A percentile compares a stretch with the other conserved stretches of the same genome.
Conservation (phyloP, 129 eudicot species). For the Flaveria sonorensis region DNA sequence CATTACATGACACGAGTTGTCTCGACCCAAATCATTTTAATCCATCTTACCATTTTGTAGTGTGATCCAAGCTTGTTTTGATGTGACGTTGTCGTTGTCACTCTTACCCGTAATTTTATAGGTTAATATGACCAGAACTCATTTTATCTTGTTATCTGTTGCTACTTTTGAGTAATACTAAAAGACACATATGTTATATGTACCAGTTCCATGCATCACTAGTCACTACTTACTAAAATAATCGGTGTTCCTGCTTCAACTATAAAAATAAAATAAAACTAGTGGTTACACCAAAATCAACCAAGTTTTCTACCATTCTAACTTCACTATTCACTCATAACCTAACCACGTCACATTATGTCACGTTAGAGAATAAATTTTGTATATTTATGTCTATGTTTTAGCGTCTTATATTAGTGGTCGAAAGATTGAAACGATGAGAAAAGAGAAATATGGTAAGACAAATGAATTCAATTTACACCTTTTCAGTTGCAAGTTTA, state of each 20-base stretch:
- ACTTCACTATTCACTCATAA: slow-evolving; percentile 44
- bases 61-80: background rate
- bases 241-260: slow-evolving; percentile 16
- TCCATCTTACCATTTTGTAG: background rate
- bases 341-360: slow-evolving; percentile 33
- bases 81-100: background rate
- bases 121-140: background rate
- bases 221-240: slow-evolving; percentile 14
- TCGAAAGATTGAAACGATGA: too few species aligned
- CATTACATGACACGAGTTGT: background rate
- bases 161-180: background rate
- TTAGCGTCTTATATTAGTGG: too few species aligned
- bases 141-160: background rate
- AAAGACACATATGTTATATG: background rate
- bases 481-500: too few species aligned
- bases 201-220: slow-evolving; percentile 19
- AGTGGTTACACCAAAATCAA: slow-evolving; percentile 48
- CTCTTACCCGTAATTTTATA: background rate
- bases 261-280: background rate
- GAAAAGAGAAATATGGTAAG: too few species aligned
- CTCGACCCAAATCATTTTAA: background rate
- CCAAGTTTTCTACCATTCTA: slow-evolving; percentile 30
- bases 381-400: too few species aligned
- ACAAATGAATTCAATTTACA: too few species aligned
- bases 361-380: background rate